Evolutionary conservation across 2,329 filamentous ascomycete species (phyloP), one percentile per base, ranked within the genome.

Genomic region (Eutypa lata): DNA sequence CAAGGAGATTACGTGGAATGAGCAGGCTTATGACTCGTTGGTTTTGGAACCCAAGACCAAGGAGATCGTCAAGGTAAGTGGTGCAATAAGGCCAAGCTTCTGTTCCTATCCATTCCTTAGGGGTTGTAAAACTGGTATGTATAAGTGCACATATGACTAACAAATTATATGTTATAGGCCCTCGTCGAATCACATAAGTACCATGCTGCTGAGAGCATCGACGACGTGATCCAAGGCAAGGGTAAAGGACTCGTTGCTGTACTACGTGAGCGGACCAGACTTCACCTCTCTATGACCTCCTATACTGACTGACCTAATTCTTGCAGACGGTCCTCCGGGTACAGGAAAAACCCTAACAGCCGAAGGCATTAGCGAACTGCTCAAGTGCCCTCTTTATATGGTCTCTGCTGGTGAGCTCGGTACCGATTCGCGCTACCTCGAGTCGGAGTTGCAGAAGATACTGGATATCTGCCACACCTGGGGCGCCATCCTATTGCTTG

Each of bases 281-380:
- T 21, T 6, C n/a, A n/a, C 11, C 7, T 45, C 14, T 19, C n/a
- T 13, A 24, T 18, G 14, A 28, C n/a, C n/a, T n/a, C n/a, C n/a
- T n/a, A n/a, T n/a, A n/a, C n/a, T n/a, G 21, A n/a, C 21, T 45
- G 21, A 24, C 11, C 21, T 28, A 7, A 26, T 16, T 26, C n/a
- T 45, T 19, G 42, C 42, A 45, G 42, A 95, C 61, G 90, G 91
- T 3, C 89, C 90, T 4, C 91, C 91, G 0, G 91, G 91, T 18
- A 93, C 91, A 0, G 91, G 91, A 48, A 96, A 96, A 73, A 95
- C 91, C 0, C 78, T 96, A 6, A 96, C 91, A 0, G 91, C 90
- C 1, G 90, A 96, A 67, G 88, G 88, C 11, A 93, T 96, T 56
- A 89, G 89, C 10, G 91, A 95, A 66, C 79, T 92, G 13, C 83